Evolutionary conservation across 148 eudicot species (phyloP), one percentile per base, ranked within the genome.

Genomic region (Cornus florida): DNA sequence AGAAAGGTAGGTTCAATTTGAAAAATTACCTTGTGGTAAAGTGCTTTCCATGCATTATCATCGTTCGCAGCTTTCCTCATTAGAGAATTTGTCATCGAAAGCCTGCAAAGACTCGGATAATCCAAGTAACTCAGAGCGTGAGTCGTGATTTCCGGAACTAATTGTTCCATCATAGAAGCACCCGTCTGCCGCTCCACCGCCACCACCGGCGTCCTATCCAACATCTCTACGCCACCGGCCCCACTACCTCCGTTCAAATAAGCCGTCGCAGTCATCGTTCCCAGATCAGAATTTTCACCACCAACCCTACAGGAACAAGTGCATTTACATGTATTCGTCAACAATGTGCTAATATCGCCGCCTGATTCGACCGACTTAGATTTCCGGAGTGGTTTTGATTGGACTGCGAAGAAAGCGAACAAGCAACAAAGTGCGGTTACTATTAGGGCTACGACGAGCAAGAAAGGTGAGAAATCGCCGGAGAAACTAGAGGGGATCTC

Each of bases 61-160:
- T 93, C 99, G 75, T 96, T 96, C 9, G 99, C 99, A 77, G 99
- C 99, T 82, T 83, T 92, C 13, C 97, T 84, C 99, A 96, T 96
- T 10, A 82, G 83, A 7, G 98, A 93, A 87, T 93, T 96, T 0
- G 98, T 93, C 98, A 96, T 96, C 0, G 99, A 93, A 22, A 96
- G 88, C 8, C 97, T 79, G 76, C 99, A 96, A 43, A 96, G 89
- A 66, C 99, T 96, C 33, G 90, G 95, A 67, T 87, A 94, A 87
- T 94, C 99, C 89, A 96, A 85, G 74, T 96, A 96, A 79, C 94
- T 96, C 57, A 94, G 83, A 23, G 98, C 97, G 78, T 96, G 98
- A 0, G 98, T 92, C 0, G 94, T 93, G 75, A 96, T 94, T 80
- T 96, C 99, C 74, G 99, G 99, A 60, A 96, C 98, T 79, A 96